Evolutionary conservation across 768 basidiomycete genomes (phyloP), one percentile per base, ranked within the genome.

Genomic region (Zangia roseola): DNA sequence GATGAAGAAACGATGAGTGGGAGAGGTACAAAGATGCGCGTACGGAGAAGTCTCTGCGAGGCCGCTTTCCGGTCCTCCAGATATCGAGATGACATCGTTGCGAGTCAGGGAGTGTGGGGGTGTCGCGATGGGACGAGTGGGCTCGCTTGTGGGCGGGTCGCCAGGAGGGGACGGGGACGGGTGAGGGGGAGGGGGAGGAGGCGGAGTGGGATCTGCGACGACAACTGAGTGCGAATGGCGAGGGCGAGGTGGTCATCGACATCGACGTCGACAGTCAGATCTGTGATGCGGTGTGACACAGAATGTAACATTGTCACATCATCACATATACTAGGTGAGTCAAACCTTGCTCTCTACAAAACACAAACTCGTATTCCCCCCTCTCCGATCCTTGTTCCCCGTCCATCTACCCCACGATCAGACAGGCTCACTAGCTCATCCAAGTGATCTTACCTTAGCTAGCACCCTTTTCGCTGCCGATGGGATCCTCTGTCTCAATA

Each of bases 171-270:
- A 68, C 68, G 43, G 71, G 70, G 25, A 62, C 69, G 50, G 68
- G 70, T 20, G 62, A 68, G 40, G 61, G 65, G 5, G 54, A 70
- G 44, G 64, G 67, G 33, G 73, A 74, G 20, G 70, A 67, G 9
- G 70, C 62, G 14, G 83, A 83, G 48, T 78, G 79, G 20, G 83
- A 82, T 59, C 81, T 68, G 33, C 75, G 74, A 44, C 80, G 79
- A 57, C 73, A 70, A 52, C 62, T 68, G 42, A 63, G 55, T 39
- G 62, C 53, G 47, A 64, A 63, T 36, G 65, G 50, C 43, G 72
- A 74, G 10, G 31, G 16, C 36, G 71, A 68, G 72, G 73, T 66
- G 44, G 56, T 62, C 52, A 25, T 6, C 25, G 50, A 47, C 54
- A 56, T 43, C 36, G 25, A 53, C 43, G 16, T 9, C 33, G 52